Base-by-base conservation (phyloP, 495 filamentous ascomycete genomes). In the Margaritispora aquatica region DNA sequence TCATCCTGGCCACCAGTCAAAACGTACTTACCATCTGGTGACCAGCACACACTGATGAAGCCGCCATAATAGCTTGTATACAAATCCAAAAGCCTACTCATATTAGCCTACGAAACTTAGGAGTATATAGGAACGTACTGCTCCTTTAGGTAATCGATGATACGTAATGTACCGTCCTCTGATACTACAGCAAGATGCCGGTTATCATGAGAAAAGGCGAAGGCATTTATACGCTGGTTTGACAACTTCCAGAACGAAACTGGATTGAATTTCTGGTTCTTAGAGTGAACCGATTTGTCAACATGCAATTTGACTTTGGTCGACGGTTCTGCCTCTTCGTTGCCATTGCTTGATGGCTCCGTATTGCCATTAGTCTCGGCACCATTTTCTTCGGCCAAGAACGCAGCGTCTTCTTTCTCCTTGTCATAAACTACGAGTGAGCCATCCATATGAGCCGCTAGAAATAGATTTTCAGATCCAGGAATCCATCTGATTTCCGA, bases 341-440 rank as follows among this genome's bases (percentile, higher is more conserved):
- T 56, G 11, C 60, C 57, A 47, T 52, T 64, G 13, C 48, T 59
- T 7, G 47, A n/a, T n/a, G n/a, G 46, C n/a, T 62, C 64, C 3
- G 63, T 63, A 56, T 68, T 63, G 48, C 70, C 74, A 34, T 77
- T 73, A 48, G 72, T 74, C 21, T 70, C 59, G 2, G 51, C 54
- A 8, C 72, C 63, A 29, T 71, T 68, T 31, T 72, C 70, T 34
- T 85, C 81, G 0, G 76, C 72, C 2, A 66, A 71, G 58, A 81
- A 81, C 23, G 72, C 68, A 1, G 88, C 89, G 72, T 98, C 94
- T 64, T 98, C 94, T 69, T 96, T 97, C 69, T 97, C 95, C 75
- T 97, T 97, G 71, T 98, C 95, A 65, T 97, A 98, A 2, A 97
- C 92, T 7, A 98, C 83, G 51, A 98, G 71, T n/a, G 88, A 84